Evolutionary conservation across 495 filamentous ascomycete genomes (phyloP).

Genomic region (Lasiosphaeria hispida): DNA sequence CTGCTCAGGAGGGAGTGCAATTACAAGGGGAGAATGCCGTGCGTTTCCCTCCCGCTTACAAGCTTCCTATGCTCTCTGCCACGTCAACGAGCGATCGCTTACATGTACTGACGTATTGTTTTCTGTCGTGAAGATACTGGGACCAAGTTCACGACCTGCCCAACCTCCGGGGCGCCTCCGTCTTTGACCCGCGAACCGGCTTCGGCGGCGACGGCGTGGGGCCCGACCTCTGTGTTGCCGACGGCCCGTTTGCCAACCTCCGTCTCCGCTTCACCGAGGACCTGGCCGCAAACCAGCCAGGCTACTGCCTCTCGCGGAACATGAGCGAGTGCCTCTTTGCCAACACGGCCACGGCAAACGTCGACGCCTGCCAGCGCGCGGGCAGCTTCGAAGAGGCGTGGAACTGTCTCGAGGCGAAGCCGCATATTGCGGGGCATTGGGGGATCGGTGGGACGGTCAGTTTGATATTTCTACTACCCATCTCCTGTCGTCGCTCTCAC

Average conservation of each 20-base stretch:
- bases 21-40: constrained; percentile 33
- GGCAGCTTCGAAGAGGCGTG: constrained; percentile 30
- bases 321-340: constrained; percentile 32
- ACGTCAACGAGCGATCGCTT: too few relatives aligned
- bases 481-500: too few relatives aligned
- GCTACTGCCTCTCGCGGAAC: constrained; percentile 37
- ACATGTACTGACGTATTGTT: too few relatives aligned
- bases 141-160: constrained; percentile 42
- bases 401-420: constrained; percentile 39
- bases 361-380: constrained; percentile 33
- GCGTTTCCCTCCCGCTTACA: too few relatives aligned
- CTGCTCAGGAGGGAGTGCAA: constrained; percentile 41
- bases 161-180: constrained; percentile 28
- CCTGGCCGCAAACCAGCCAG: neutral
- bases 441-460: constrained; percentile 33
- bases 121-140: constrained; percentile 47
- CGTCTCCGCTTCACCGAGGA: constrained; percentile 38
- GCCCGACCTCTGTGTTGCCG: constrained; percentile 31
- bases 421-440: constrained; percentile 41
- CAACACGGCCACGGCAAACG: constrained; percentile 7
- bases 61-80: too few relatives aligned
- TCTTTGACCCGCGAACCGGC: constrained; percentile 34
- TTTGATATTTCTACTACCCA: too few relatives aligned
- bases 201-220: constrained; percentile 45
- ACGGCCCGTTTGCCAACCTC: constrained; percentile 43